Conservation (phyloP, 345 rosid genomes). For the Iberis pinnata region DNA sequence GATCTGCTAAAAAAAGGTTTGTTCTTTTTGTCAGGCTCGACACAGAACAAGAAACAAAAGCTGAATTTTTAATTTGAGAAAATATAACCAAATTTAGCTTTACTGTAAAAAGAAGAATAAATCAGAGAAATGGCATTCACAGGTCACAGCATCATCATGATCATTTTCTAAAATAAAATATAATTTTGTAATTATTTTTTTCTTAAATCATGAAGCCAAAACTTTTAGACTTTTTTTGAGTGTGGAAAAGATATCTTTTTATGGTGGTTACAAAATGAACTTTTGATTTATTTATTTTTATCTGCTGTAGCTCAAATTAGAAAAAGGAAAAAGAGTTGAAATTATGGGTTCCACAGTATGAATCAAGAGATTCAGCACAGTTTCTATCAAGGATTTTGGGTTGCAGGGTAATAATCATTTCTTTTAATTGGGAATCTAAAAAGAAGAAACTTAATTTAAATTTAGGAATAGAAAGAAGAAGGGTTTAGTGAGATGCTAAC, state of each 20-base stretch:
- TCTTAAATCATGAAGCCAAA: background rate
- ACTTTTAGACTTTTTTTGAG: background rate
- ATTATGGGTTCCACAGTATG: slow-evolving; percentile 8
- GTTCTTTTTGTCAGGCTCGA: slow-evolving; percentile 32
- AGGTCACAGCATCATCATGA: slow-evolving; percentile 19
- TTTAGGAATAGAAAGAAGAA: background rate
- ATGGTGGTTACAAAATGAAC: slow-evolving; percentile 20
- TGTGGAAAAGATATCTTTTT: slow-evolving; percentile 6
- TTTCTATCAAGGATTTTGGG: background rate
- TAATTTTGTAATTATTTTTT: background rate
- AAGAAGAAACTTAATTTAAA: slow-evolving; percentile 4
- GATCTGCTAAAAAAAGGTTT: slow-evolving; percentile 27
- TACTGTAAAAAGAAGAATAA: slow-evolving; percentile 26
- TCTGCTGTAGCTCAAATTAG: slow-evolving; percentile 3
- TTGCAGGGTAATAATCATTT: too few relatives aligned
- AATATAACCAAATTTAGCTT: background rate
- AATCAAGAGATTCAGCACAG: slow-evolving; percentile 13
- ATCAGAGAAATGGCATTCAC: slow-evolving; percentile 23
- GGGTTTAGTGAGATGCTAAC: slow-evolving; percentile 25
- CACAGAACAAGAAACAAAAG: slow-evolving; percentile 24
- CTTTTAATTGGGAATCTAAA: background rate
- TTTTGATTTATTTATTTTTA: background rate
- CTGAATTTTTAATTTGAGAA: slow-evolving; percentile 12
- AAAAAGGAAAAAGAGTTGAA: slow-evolving; percentile 10
- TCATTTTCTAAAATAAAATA: background rate